phyloP scores from a whole-genome alignment of 2,329 filamentous ascomycete species.

The Aspergillus amoenus region DNA sequence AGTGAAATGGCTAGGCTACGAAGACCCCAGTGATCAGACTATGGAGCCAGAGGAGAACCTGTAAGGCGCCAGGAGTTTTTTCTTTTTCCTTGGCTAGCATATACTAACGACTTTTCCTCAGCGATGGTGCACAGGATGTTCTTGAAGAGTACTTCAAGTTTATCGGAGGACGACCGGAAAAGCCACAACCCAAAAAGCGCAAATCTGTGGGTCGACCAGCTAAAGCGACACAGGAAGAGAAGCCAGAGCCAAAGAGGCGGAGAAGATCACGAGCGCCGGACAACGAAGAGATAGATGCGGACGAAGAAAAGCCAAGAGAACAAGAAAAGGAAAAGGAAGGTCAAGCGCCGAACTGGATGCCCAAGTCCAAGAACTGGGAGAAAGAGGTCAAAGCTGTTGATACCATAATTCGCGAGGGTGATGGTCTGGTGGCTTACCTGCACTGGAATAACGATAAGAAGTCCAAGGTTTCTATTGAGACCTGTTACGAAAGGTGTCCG shows the following conservation, averaged over 20 bases:
- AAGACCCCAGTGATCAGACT: slow-evolving; percentile 44
- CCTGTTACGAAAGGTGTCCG: slow-evolving; percentile 46
- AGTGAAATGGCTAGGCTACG: slow-evolving; percentile 51
- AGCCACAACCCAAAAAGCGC: slow-evolving; percentile 31
- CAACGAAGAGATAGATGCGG: slow-evolving; percentile 19
- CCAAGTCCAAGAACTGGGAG: slow-evolving; percentile 45
- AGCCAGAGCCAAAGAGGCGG: slow-evolving; percentile 27
- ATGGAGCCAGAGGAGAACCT: slow-evolving; percentile 48
- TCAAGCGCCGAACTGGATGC: slow-evolving; percentile 35
- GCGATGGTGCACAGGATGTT: slow-evolving; percentile 40
- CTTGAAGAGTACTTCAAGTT: slow-evolving; percentile 42
- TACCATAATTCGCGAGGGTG: slow-evolving; percentile 42
- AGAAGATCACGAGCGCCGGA: slow-evolving; percentile 26
- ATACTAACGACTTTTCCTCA: slow-evolving; percentile 13
- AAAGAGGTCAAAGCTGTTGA: slow-evolving; percentile 42
- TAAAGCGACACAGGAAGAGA: slow-evolving; percentile 23
- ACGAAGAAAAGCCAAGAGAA: slow-evolving; percentile 18
- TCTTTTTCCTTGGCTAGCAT: too few species aligned
- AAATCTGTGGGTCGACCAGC: slow-evolving; percentile 32
- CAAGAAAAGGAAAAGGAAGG: slow-evolving; percentile 1
- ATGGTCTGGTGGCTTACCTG: slow-evolving; percentile 40
- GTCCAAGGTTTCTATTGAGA: slow-evolving; percentile 41
- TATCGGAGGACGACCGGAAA: slow-evolving; percentile 44
- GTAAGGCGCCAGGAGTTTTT: slow-evolving; percentile 25
- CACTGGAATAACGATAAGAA: slow-evolving; percentile 47